Base-by-base conservation (phyloP, 768 basidiomycete genomes). In the Auriscalpium microsporum region DNA sequence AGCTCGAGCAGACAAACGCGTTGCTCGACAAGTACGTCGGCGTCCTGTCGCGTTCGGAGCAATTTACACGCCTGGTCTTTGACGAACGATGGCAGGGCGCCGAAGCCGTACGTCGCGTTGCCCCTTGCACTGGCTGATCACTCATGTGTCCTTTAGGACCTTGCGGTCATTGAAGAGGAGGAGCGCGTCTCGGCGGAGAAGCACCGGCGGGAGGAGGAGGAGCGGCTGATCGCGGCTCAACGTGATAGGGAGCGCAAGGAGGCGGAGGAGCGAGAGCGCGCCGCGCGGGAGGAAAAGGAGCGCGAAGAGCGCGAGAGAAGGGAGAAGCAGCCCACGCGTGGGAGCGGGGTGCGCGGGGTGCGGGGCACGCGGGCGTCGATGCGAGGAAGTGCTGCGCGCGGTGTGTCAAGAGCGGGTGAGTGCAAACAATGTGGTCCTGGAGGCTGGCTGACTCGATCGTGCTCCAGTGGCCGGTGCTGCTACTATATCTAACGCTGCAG, bases 51-150 rank as follows among this genome's bases (percentile, higher is more conserved):
- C 83, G 80, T 65, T 86, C 87, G 2, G 88, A 90, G 67, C 77
- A 80, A 13, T 76, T 80, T 57, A 72, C 86, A 3, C 78, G 78
- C 34, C 68, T 90, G 55, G 80, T 91, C 16, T 82, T 90, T 57
- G 88, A 91, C 65, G 84, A 88, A 57, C 71, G 79, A 56, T 91
- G 86, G 86, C 71, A 78, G 53, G 89, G 89, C 2, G 86, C 82
- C 40, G 84, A 86, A 58, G 80, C 74, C 45, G 89, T 88, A 64
- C 71, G 81, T 72, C 19, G 52, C 34, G n/a, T 46, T 46, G 38
- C 16, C 16, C 11, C 4, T 4, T 21, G 9, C 10, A 48, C 2
- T 36, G 46, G 57, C 58, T 33, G 53, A 23, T 23, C 1, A 28
- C 48, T 17, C 50, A 23, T 14, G 19, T 17, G 44, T 44, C 4